Conservation (phyloP, 768 basidiomycete species). For the Pulveroboletus sp. region DNA sequence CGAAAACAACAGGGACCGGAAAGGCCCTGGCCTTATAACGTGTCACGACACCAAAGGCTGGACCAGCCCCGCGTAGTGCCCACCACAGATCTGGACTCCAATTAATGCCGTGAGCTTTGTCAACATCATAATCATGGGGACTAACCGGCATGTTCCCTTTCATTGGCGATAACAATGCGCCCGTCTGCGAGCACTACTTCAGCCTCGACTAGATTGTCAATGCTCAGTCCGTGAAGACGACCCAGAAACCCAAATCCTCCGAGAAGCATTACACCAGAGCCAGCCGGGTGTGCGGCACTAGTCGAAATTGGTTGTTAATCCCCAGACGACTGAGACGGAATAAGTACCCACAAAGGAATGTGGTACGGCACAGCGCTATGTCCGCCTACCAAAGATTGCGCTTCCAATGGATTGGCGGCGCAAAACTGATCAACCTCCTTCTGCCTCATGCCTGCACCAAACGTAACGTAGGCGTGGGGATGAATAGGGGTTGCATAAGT, state of each 20-base stretch:
- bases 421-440: constrained; percentile 82
- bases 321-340: constrained; percentile 3
- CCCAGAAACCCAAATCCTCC: constrained; percentile 91
- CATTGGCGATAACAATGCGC: constrained; percentile 72
- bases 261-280: constrained; percentile 76
- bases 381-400: constrained; percentile 47
- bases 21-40: constrained; percentile 89
- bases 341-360: constrained; percentile 63
- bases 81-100: constrained; percentile 71
- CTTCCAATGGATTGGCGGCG: constrained; percentile 64
- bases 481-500: constrained; percentile 59
- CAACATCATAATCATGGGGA: constrained; percentile 3
- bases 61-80: constrained; percentile 82
- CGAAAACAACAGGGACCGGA: constrained; percentile 87
- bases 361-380: constrained; percentile 70
- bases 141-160: constrained; percentile 67
- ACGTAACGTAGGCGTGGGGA: constrained; percentile 76
- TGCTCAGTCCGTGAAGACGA: constrained; percentile 78
- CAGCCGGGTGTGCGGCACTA: constrained; percentile 79
- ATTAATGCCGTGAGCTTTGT: not conserved
- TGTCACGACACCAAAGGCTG: constrained; percentile 80
- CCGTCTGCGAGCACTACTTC: constrained; percentile 93
- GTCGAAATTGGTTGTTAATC: constrained; percentile 6
- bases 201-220: constrained; percentile 88
- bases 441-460: constrained; percentile 83